Percentiles rank a stretch among this genome's conserved stretches.
Evolutionary conservation across 345 rosid genomes (phyloP).

Genomic region (Sisymbrium altissimum): DNA sequence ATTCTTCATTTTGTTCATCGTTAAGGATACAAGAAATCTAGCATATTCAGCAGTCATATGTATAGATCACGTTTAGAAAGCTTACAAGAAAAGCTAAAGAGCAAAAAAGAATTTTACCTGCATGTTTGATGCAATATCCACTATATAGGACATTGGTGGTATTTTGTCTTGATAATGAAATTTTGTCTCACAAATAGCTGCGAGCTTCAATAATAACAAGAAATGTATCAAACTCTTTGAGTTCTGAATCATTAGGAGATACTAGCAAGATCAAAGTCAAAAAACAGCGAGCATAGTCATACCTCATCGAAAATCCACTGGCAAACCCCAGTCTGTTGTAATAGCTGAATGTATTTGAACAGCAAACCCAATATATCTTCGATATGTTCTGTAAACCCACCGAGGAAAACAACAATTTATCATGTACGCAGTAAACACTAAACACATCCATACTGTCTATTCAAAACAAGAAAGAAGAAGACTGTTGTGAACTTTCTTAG

Average conservation of each 20-base stretch:
- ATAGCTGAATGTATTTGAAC: slow-evolving; percentile 71
- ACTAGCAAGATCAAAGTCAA: slow-evolving; percentile 4
- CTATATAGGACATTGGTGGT: slow-evolving; percentile 61
- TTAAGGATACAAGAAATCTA: neutral
- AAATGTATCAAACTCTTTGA: slow-evolving; percentile 24
- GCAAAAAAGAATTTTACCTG: slow-evolving; percentile 39
- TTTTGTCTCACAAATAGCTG: slow-evolving; percentile 74
- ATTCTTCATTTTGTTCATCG: neutral
- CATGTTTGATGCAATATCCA: slow-evolving; percentile 55
- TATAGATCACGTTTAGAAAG: neutral
- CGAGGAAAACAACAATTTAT: neutral
- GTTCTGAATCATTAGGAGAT: neutral
- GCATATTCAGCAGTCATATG: neutral
- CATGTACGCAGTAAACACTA: slow-evolving; percentile 20
- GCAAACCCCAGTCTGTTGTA: slow-evolving; percentile 74
- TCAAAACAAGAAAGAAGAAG: slow-evolving; percentile 1
- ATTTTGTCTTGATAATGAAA: slow-evolving; percentile 88
- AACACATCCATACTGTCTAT: neutral
- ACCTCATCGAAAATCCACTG: slow-evolving; percentile 99
- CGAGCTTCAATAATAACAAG: slow-evolving; percentile 60
- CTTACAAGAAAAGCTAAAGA: neutral
- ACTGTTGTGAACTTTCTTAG: slow-evolving; percentile 3
- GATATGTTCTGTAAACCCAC: slow-evolving; percentile 65
- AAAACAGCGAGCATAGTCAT: slow-evolving; percentile 11
- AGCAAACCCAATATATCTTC: slow-evolving; percentile 74